A percentile compares a stretch with the other conserved stretches of the same genome.
Conservation (phyloP, 352 stramenopile genomes). For the Phytophthora pinifolia region DNA sequence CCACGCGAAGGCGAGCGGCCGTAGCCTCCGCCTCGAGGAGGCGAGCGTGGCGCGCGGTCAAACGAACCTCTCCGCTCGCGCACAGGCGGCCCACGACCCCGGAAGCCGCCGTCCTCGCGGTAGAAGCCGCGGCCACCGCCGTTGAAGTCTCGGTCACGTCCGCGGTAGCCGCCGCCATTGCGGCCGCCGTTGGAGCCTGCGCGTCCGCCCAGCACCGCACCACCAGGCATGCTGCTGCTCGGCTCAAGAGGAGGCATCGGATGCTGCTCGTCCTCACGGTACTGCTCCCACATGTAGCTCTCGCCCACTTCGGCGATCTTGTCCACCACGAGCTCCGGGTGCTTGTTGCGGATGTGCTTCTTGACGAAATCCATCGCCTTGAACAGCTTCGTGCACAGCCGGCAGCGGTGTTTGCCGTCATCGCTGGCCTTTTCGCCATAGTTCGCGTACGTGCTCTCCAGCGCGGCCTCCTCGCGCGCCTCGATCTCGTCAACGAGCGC, state of each 20-base stretch:
- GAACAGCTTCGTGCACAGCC: slow-evolving; percentile 87
- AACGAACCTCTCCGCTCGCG: slow-evolving; percentile 57
- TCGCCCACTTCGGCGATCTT: slow-evolving; percentile 82
- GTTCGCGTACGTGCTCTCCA: slow-evolving; percentile 78
- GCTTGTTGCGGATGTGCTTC: slow-evolving; percentile 90
- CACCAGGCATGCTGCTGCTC: slow-evolving; percentile 56
- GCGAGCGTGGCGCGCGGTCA: slow-evolving; percentile 39
- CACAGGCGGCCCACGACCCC: slow-evolving; percentile 51
- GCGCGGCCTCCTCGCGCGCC: slow-evolving; percentile 59
- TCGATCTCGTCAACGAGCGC: slow-evolving; percentile 80
- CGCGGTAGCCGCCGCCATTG: slow-evolving; percentile 34
- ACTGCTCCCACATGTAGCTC: slow-evolving; percentile 89
- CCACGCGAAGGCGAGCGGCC: slow-evolving; percentile 31
- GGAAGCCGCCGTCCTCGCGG: slow-evolving; percentile 55
- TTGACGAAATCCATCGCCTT: slow-evolving; percentile 88
- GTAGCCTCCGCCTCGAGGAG: slow-evolving; percentile 33
- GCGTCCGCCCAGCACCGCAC: slow-evolving; percentile 52
- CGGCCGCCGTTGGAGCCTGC: slow-evolving; percentile 34
- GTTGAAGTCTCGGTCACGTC: slow-evolving; percentile 31
- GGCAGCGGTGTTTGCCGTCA: slow-evolving; percentile 80
- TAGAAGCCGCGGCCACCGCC: slow-evolving; percentile 51
- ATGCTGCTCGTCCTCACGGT: slow-evolving; percentile 79
- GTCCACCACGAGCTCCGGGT: slow-evolving; percentile 80
- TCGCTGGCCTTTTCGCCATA: slow-evolving; percentile 85
- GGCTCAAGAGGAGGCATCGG: slow-evolving; percentile 74